Conservation (phyloP, 345 rosid genomes). For the Hibiscus trionum region DNA sequence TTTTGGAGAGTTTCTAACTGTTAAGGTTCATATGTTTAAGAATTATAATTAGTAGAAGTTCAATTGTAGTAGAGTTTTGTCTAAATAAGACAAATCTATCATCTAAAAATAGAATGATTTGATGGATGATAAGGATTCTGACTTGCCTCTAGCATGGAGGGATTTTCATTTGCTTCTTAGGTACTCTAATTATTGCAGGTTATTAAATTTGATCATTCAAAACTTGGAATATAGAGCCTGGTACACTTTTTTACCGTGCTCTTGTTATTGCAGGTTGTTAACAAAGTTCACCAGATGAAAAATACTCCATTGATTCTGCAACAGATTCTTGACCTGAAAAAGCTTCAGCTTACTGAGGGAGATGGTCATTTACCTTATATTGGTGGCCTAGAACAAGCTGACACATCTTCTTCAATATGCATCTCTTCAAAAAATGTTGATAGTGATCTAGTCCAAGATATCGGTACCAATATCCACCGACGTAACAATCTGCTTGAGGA, state of each 20-base stretch:
- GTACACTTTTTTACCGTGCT: not conserved
- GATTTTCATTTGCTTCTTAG: not conserved
- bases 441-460: slow-evolving; percentile 21
- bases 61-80: not conserved
- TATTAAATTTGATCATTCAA: no score
- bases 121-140: not conserved
- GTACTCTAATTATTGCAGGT: not conserved
- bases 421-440: slow-evolving; percentile 15
- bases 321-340: slow-evolving; percentile 67
- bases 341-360: slow-evolving; percentile 43
- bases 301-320: slow-evolving; percentile 39
- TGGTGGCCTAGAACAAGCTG: slow-evolving; percentile 18
- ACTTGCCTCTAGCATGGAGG: not conserved
- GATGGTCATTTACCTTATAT: slow-evolving; percentile 12
- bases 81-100: not conserved
- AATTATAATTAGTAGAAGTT: not conserved
- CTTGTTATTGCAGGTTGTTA: slow-evolving; percentile 26
- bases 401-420: slow-evolving; percentile 14
- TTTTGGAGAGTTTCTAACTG: no score
- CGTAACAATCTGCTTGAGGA: slow-evolving; percentile 26
- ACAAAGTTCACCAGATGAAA: slow-evolving; percentile 20
- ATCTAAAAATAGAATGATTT: not conserved
- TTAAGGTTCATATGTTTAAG: no score
- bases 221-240: not conserved
- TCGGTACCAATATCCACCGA: slow-evolving; percentile 21